Evolutionary conservation across 1,284 basidiomycete species (phyloP), one percentile per base, ranked within the genome.

Genomic region (Puccinia novopanici): DNA sequence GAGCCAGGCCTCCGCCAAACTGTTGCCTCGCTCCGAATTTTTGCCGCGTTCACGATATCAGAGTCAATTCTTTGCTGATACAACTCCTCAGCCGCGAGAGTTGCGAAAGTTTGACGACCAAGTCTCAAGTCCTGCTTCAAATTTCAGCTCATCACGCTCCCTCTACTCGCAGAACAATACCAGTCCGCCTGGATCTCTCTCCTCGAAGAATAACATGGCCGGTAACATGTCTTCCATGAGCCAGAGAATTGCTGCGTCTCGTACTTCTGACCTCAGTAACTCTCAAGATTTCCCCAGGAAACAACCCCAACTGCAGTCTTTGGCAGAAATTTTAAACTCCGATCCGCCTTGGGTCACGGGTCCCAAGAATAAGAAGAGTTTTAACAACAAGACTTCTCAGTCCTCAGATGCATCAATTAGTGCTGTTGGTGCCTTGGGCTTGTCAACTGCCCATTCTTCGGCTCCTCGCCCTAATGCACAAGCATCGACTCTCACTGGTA

Each of bases 181-280:
- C n/a, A 34, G 67, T 50, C 45, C 67, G 10, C 67, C 12, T 50
- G 27, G 45, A 3, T 50, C 48, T 27, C 22, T 30, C 27, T 52
- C 42, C 22, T 50, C 67, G 5, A 24, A 48, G 45, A 70, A 30
- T 2, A 50, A 17, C n/a, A 1, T 70, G 5, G 19, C 48, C 22
- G 27, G 19, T n/a, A 50, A 70, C 45, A 3, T 50, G 45, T 50
- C 67, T 22, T 50, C 67, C 45, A 70, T 70, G 67, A 70, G 67
- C 67, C 67, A 70, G 30, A 42, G 67, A 48, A 70, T 70, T 50
- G 67, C 67, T 1, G 67, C 67, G 8, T 70, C 67, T 52, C 67
- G 67, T 15, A 50, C 67, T 8, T n/a, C 67, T 17, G 67, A 68
- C 22, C 17, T 22, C 24, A 50, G 40, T 24, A 12, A 3, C 48